Conservation (phyloP, 345 rosid genomes). For the Hirschfeldia incana region DNA sequence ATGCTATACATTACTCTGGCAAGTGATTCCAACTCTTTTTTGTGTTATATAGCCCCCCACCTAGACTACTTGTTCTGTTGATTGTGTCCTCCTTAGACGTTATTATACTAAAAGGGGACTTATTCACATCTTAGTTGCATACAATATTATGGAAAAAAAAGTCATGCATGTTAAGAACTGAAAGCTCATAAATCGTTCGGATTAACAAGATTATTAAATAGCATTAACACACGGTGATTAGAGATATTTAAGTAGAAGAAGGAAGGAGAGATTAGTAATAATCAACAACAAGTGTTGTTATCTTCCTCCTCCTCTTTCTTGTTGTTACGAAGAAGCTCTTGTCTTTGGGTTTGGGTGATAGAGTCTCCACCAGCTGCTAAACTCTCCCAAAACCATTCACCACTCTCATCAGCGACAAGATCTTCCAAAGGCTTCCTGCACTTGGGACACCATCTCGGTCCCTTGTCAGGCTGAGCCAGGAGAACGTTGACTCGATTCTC, state of each 20-base stretch:
- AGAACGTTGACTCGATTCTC: background rate
- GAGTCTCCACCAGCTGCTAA: background rate
- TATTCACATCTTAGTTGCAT: no score
- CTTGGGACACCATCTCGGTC: background rate
- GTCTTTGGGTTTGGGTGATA: background rate
- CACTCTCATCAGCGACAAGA: background rate
- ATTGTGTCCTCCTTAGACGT: constrained; percentile 13
- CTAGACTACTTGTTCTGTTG: constrained; percentile 7
- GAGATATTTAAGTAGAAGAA: no score
- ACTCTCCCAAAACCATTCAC: background rate
- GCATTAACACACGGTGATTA: no score
- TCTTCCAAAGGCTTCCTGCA: background rate
- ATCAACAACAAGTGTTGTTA: background rate
- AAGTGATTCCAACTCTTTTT: background rate
- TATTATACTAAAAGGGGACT: background rate
- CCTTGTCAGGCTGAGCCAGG: background rate
- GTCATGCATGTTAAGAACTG: no score
- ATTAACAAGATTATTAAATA: no score
- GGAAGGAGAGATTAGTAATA: no score
- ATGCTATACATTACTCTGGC: constrained; percentile 1
- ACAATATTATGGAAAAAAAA: no score
- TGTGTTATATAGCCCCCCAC: background rate
- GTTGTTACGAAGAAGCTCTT: background rate
- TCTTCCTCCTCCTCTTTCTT: no score
- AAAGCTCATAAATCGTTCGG: no score